phyloP scores from a whole-genome alignment of 768 basidiomycete species.

The Steccherinum ochraceum region DNA sequence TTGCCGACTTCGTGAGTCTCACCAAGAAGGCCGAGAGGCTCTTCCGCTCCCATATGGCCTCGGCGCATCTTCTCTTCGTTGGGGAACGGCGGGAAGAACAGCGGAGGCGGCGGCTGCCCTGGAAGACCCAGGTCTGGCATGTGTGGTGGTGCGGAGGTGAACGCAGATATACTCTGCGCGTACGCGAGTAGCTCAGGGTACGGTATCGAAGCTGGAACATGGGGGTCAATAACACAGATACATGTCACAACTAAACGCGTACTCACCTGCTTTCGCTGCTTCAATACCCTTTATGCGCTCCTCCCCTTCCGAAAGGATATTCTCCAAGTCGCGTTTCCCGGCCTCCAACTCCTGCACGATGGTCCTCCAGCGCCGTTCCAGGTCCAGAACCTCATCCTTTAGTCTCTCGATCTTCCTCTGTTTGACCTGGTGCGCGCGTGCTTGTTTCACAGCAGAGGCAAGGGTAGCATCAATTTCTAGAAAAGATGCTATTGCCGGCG shows the following conservation, averaged over 20 bases:
- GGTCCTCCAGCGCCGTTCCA: conserved; percentile 63
- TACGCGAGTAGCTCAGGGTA: conserved; percentile 81
- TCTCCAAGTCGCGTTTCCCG: conserved; percentile 65
- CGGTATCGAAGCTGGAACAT: conserved; percentile 65
- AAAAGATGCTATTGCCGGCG: conserved; percentile 50
- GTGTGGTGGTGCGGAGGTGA: conserved; percentile 85
- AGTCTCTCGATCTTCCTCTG: conserved; percentile 69
- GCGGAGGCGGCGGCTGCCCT: conserved; percentile 66
- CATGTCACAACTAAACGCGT: not conserved
- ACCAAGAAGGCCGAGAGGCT: conserved; percentile 69
- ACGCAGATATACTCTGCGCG: conserved; percentile 78
- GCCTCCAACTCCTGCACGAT: conserved; percentile 60
- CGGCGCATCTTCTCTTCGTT: conserved; percentile 90
- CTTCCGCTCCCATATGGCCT: conserved; percentile 74
- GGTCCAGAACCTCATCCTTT: conserved; percentile 60
- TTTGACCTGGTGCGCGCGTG: conserved; percentile 67
- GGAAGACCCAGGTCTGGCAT: conserved; percentile 70
- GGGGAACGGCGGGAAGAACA: conserved; percentile 88
- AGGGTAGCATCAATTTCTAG: conserved; percentile 57
- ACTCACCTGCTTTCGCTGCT: conserved; percentile 62
- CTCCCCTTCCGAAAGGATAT: conserved; percentile 69
- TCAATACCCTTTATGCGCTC: conserved; percentile 63
- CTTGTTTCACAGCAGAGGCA: conserved; percentile 57
- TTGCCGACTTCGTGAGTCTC: conserved; percentile 79
- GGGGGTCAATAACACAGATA: not conserved